phyloP scores from a whole-genome alignment of 805 yeast genomes.

The Starmerella floricola region DNA sequence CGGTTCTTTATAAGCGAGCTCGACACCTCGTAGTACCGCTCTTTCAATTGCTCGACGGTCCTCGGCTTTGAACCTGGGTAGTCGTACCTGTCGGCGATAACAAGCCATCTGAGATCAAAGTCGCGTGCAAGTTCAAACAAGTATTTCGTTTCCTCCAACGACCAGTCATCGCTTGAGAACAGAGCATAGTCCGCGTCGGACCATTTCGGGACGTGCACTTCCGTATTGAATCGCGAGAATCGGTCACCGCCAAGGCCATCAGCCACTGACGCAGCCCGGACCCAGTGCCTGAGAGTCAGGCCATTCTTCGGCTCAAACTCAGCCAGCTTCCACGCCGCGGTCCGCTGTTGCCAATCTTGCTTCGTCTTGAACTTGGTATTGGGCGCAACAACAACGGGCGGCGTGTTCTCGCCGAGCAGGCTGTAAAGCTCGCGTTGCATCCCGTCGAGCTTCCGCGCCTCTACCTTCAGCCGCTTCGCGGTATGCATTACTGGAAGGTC shows the following conservation, averaged over 20 bases:
- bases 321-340: conserved; percentile 72
- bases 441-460: conserved; percentile 37
- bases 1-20: conserved; percentile 37
- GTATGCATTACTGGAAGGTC: conserved; percentile 19
- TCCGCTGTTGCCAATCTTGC: conserved; percentile 46
- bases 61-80: conserved; percentile 27
- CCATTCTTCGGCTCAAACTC: conserved; percentile 46
- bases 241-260: conserved; percentile 37
- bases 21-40: conserved; percentile 62
- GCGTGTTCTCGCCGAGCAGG: conserved; percentile 81
- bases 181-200: conserved; percentile 47
- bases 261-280: conserved; percentile 31
- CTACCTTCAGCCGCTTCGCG: conserved; percentile 27
- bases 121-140: conserved; percentile 50
- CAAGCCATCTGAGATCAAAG: conserved; percentile 59
- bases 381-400: conserved; percentile 53
- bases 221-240: conserved; percentile 64
- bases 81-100: conserved; percentile 47
- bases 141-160: conserved; percentile 62
- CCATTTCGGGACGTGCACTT: conserved; percentile 57
- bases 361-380: conserved; percentile 49
- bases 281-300: conserved; percentile 69
- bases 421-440: conserved; percentile 84
- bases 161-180: conserved; percentile 46
- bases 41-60: conserved; percentile 68